These are phyloP conservation scores for Alternaria brassicae DNA, from an alignment of 2,329 filamentous ascomycete species.

Conservation along the genomic window DNA sequence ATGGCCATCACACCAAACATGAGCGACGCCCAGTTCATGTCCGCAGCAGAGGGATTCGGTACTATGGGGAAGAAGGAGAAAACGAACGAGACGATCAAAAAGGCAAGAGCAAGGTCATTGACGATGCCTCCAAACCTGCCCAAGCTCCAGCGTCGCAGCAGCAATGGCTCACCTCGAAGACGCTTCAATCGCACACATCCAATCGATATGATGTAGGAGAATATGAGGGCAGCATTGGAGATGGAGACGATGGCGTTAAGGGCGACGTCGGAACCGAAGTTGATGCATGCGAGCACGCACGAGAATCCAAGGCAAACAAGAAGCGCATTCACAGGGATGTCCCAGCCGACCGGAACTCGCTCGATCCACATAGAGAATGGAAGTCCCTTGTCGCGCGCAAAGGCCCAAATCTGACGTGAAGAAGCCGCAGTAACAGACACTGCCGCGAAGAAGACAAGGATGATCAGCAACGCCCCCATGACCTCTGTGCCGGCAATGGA, in stretches of 20 bases:
- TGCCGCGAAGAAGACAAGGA: slow-evolving; percentile 45
- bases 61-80: slow-evolving; percentile 54
- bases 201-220: slow-evolving; percentile 44
- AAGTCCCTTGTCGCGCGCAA: slow-evolving; percentile 29
- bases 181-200: slow-evolving; percentile 41
- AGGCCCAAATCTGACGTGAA: slow-evolving; percentile 38
- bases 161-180: slow-evolving; percentile 28
- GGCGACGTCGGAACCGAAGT: slow-evolving; percentile 51
- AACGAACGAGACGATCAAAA: slow-evolving; percentile 46
- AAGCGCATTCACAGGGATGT: slow-evolving; percentile 38
- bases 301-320: slow-evolving; percentile 43
- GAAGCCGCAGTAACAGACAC: slow-evolving; percentile 37
- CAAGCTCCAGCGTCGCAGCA: slow-evolving; percentile 47
- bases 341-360: slow-evolving; percentile 35
- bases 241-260: slow-evolving; percentile 53
- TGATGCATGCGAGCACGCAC: slow-evolving; percentile 52
- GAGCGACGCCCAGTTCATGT: slow-evolving; percentile 57
- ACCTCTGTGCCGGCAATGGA: slow-evolving; percentile 29
- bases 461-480: slow-evolving; percentile 37
- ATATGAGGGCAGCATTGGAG: slow-evolving; percentile 37
- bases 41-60: slow-evolving; percentile 24
- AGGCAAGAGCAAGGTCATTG: slow-evolving; percentile 48
- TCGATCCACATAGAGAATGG: slow-evolving; percentile 36
- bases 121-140: slow-evolving; percentile 48
- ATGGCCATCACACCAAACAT: slow-evolving; percentile 49